Evolutionary conservation across 2,329 filamentous ascomycete genomes (phyloP).

Genomic region (Cryphonectria naterciae): DNA sequence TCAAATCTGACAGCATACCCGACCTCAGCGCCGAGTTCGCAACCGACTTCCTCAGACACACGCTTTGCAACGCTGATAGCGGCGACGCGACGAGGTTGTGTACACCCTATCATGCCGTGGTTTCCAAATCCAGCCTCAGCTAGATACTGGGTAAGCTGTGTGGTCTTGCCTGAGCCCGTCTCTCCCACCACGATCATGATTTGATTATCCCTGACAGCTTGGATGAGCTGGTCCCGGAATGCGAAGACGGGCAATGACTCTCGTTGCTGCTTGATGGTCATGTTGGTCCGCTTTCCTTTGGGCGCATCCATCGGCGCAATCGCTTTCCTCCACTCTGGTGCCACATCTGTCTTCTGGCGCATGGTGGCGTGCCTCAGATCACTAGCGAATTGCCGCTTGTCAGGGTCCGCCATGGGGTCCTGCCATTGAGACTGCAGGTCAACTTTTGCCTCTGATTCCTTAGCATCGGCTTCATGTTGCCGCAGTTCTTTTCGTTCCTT

Average conservation of each 20-base stretch:
- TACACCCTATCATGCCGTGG: constrained; percentile 89
- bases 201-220: constrained; percentile 86
- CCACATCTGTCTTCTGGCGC: constrained; percentile 64
- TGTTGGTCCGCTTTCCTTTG: constrained; percentile 81
- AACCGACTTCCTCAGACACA: constrained; percentile 94
- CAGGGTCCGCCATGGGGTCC: constrained; percentile 89
- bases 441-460: constrained; percentile 76
- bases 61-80: constrained; percentile 98
- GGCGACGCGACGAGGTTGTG: constrained; percentile 93
- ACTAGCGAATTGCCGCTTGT: constrained; percentile 85
- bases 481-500: constrained; percentile 89
- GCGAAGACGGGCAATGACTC: constrained; percentile 87
- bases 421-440: constrained; percentile 93
- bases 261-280: constrained; percentile 94
- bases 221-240: constrained; percentile 84
- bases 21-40: constrained; percentile 86
- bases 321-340: constrained; percentile 92
- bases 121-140: constrained; percentile 91
- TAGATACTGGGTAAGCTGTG: constrained; percentile 92
- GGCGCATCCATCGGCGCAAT: constrained; percentile 79
- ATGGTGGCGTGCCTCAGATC: constrained; percentile 74
- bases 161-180: constrained; percentile 96
- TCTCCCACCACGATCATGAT: constrained; percentile 95
- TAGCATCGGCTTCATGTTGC: constrained; percentile 83
- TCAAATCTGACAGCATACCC: constrained; percentile 98